phyloP scores from a whole-genome alignment of 495 filamentous ascomycete species.

The Massariosphaeria phaeospora region DNA sequence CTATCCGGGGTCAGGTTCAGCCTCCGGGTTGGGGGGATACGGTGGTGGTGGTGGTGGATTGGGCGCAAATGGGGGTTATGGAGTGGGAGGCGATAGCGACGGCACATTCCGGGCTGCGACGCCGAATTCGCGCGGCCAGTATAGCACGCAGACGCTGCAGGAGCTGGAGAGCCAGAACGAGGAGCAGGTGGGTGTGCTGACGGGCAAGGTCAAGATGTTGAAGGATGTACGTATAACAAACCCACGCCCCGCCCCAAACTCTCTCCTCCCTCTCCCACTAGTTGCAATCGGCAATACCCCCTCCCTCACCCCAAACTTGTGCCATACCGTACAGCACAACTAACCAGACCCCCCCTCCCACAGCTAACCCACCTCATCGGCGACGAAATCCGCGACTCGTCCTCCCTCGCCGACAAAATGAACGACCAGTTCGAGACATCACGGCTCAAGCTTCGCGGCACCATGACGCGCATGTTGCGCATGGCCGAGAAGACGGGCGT shows the following conservation, averaged over 20 bases:
- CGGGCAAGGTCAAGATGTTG: slow-evolving; percentile 82
- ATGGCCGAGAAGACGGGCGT: slow-evolving; percentile 94
- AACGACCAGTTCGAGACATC: slow-evolving; percentile 89
- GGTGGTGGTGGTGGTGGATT: slow-evolving; percentile 40
- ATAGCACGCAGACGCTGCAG: slow-evolving; percentile 85
- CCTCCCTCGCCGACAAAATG: slow-evolving; percentile 78
- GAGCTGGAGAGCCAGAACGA: slow-evolving; percentile 97
- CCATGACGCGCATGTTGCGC: slow-evolving; percentile 93
- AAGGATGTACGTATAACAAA: slow-evolving; percentile 82
- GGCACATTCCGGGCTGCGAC: slow-evolving; percentile 71
- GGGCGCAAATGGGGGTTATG: slow-evolving; percentile 27
- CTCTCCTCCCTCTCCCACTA: too few relatives aligned
- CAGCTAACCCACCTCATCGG: slow-evolving; percentile 91
- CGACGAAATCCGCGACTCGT: slow-evolving; percentile 84
- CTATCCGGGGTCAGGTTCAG: slow-evolving; percentile 49
- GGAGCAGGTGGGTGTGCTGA: slow-evolving; percentile 78
- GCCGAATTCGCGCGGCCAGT: slow-evolving; percentile 86
- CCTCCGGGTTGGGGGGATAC: too few relatives aligned
- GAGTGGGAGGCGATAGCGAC: too few relatives aligned
- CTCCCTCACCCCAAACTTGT: too few relatives aligned
- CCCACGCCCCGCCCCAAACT: slow-evolving; percentile 40
- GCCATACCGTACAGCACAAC: background rate
- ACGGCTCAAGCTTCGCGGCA: slow-evolving; percentile 69
- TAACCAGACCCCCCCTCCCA: background rate
- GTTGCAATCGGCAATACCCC: too few relatives aligned